Conservation (phyloP, 306 rosid species). For the Biancaea sappan region DNA sequence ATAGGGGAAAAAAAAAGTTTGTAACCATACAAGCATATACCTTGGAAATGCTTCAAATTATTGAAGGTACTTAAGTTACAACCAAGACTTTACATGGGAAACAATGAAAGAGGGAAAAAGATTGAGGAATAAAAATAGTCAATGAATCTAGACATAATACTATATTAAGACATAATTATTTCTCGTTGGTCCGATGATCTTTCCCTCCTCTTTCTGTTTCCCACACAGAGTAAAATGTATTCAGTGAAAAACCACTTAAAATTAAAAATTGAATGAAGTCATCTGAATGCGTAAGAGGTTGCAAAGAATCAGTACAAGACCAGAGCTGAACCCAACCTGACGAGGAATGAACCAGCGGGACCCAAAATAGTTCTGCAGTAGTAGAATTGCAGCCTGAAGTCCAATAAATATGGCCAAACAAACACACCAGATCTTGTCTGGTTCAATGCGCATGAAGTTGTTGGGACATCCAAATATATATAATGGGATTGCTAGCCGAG, state of each 20-base stretch:
- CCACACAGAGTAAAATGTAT: background rate
- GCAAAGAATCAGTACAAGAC: constrained; percentile 14
- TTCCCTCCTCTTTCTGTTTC: background rate
- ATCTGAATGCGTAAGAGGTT: background rate
- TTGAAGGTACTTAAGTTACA: background rate
- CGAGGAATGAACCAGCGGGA: constrained; percentile 98
- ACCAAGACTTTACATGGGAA: background rate
- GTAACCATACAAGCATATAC: background rate
- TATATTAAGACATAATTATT: background rate
- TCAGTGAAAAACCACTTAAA: background rate
- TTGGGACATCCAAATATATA: constrained; percentile 89
- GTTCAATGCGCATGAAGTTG: constrained; percentile 91
- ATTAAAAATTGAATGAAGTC: background rate
- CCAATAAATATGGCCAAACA: constrained; percentile 61
- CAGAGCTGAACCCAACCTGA: constrained; percentile 59
- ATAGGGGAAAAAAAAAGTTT: constrained; percentile 4
- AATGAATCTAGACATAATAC: background rate
- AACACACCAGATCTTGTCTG: constrained; percentile 77
- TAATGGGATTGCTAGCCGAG: constrained; percentile 85
- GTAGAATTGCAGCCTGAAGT: constrained; percentile 78
- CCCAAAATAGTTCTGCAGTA: constrained; percentile 92
- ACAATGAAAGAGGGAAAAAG: background rate
- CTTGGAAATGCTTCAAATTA: constrained; percentile 9
- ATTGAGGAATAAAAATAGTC: background rate
- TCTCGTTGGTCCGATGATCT: background rate